Evolutionary conservation across 2,329 filamentous ascomycete species (phyloP).

Genomic region (Neofusicoccum parvum): DNA sequence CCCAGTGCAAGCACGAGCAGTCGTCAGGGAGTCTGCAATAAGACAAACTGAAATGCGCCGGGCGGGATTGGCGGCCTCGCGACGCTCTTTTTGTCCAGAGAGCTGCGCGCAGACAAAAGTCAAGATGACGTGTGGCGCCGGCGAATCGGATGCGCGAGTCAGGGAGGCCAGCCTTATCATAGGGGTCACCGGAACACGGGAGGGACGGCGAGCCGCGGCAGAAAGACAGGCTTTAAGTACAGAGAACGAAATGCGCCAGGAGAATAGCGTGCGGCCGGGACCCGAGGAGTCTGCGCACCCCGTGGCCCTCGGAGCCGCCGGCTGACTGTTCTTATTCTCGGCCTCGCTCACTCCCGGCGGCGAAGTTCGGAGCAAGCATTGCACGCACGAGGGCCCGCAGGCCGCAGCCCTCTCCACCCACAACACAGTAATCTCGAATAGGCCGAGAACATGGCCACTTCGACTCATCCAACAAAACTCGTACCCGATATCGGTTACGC

Average conservation of each 20-base stretch:
- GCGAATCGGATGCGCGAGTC: slow-evolving; percentile 9
- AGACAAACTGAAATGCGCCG: background rate
- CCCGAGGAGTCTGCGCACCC: background rate
- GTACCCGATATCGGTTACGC: slow-evolving; percentile 17
- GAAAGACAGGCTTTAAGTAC: background rate
- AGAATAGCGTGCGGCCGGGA: too few species aligned
- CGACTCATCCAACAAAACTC: background rate
- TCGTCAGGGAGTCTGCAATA: background rate
- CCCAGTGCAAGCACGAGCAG: background rate
- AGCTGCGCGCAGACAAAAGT: background rate
- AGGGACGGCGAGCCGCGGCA: background rate
- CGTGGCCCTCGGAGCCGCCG: background rate
- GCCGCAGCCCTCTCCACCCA: slow-evolving; percentile 7
- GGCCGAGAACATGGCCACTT: slow-evolving; percentile 3
- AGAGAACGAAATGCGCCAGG: background rate
- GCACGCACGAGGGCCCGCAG: slow-evolving; percentile 17
- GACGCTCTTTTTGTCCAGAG: background rate
- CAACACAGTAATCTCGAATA: slow-evolving; percentile 8
- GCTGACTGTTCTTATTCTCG: background rate
- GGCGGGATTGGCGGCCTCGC: background rate
- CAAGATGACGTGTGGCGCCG: slow-evolving; percentile 17
- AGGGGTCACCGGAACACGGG: background rate
- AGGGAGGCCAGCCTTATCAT: background rate
- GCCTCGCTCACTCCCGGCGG: background rate
- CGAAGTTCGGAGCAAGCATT: slow-evolving; percentile 22